Conservation (phyloP, 129 eudicot genomes). For the Kitagawia praeruptora region DNA sequence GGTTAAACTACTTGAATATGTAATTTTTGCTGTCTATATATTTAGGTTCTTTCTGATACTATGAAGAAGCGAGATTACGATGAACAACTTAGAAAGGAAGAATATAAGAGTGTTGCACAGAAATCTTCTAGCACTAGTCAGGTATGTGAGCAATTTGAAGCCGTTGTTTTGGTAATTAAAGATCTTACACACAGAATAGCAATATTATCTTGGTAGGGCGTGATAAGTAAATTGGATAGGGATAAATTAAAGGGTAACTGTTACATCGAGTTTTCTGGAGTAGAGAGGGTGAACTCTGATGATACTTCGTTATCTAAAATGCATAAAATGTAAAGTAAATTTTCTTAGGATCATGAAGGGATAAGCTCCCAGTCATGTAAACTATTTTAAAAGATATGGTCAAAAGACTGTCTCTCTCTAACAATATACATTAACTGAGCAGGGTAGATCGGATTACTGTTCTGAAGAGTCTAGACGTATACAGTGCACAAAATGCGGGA, state of each 20-base stretch:
- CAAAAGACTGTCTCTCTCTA: background rate
- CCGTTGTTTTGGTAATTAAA: background rate
- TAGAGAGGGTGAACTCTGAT: background rate
- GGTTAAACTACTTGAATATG: background rate
- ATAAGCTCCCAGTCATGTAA: background rate
- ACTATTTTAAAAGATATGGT: background rate
- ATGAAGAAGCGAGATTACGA: slow-evolving; percentile 84
- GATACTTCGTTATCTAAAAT: background rate
- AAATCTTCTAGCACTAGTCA: slow-evolving; percentile 66
- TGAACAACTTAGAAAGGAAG: slow-evolving; percentile 85
- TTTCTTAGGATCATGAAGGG: background rate
- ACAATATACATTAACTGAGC: slow-evolving; percentile 10
- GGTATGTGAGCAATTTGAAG: slow-evolving; percentile 26
- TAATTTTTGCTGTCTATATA: background rate
- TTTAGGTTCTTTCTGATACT: slow-evolving; percentile 93
- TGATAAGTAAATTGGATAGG: background rate
- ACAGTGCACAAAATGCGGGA: slow-evolving; percentile 97
- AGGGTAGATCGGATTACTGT: slow-evolving; percentile 52
- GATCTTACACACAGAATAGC: background rate
- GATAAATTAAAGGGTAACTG: background rate
- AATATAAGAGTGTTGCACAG: slow-evolving; percentile 50
- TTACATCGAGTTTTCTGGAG: background rate
- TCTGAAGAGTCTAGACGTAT: slow-evolving; percentile 95
- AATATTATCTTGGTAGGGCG: background rate
- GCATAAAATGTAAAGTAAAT: background rate